Percentiles rank a stretch among this genome's conserved stretches.
Conservation (phyloP, 2,329 filamentous ascomycete species). For the Stenocarpella maydis region DNA sequence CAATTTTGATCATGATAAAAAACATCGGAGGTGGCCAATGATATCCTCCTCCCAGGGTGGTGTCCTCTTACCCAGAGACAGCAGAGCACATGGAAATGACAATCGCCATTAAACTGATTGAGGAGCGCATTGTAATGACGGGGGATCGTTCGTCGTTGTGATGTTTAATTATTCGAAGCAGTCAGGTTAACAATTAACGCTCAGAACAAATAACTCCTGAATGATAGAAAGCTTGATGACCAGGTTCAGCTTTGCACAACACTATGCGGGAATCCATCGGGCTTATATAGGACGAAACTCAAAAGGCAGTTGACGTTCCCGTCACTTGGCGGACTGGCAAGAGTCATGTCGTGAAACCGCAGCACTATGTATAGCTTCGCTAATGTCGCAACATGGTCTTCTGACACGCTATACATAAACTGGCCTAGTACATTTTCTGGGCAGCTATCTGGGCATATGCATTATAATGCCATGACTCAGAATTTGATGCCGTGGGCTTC, state of each 20-base stretch:
- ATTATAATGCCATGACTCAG: not conserved
- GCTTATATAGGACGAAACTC: not conserved
- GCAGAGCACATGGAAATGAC: not conserved
- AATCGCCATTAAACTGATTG: not conserved
- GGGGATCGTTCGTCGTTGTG: not conserved
- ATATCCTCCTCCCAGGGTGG: not conserved
- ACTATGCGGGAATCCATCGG: not conserved
- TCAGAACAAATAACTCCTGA: not conserved
- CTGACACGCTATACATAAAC: not conserved
- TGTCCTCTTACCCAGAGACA: not conserved
- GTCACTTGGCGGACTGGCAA: no score
- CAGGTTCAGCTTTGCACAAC: not conserved
- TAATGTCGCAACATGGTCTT: not conserved
- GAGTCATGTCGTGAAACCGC: not conserved
- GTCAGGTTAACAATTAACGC: not conserved
- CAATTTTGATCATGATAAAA: not conserved
- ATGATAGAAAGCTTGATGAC: not conserved
- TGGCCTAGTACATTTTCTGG: not conserved
- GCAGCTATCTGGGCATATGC: not conserved
- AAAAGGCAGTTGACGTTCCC: not conserved
- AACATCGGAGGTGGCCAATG: no score
- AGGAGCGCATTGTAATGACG: not conserved
- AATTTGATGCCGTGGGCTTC: not conserved
- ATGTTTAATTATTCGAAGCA: not conserved
- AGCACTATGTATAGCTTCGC: not conserved